Evolutionary conservation across 768 basidiomycete genomes (phyloP).

Genomic region (Suillus decipiens): DNA sequence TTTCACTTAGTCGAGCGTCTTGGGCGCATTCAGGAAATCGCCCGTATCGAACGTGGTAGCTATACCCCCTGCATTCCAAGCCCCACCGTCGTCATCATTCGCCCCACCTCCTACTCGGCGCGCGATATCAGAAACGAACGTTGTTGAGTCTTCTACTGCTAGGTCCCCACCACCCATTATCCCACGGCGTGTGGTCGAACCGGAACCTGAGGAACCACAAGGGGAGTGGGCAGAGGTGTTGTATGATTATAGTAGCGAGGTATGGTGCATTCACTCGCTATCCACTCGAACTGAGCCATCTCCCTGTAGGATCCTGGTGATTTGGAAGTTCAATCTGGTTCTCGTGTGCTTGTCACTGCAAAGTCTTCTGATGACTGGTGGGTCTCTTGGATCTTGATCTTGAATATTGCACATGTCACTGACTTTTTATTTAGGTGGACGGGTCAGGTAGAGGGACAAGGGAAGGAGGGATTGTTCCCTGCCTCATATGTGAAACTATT

Average conservation of each 20-base stretch:
- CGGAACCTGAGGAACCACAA: conserved; percentile 36
- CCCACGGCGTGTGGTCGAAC: conserved; percentile 15
- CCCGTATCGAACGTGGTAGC: conserved; percentile 46
- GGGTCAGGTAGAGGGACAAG: conserved; percentile 60
- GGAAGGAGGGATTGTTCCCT: conserved; percentile 61
- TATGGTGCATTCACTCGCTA: conserved; percentile 24
- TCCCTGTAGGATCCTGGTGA: conserved; percentile 64
- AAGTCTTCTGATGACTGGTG: conserved; percentile 78
- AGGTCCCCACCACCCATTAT: conserved; percentile 29
- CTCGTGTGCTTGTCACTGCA: conserved; percentile 64
- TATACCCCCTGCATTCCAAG: conserved; percentile 39
- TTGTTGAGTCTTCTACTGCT: conserved; percentile 17
- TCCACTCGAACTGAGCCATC: background rate
- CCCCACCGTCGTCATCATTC: conserved; percentile 47
- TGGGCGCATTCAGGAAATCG: conserved; percentile 23
- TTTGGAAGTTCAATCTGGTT: conserved; percentile 55
- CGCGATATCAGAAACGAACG: conserved; percentile 23
- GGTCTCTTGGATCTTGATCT: conserved; percentile 21
- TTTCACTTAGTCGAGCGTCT: conserved; percentile 21
- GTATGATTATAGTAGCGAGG: conserved; percentile 73
- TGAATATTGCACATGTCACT: conserved; percentile 10
- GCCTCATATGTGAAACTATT: conserved; percentile 68
- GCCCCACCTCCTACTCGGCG: conserved; percentile 55
- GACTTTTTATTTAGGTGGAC: conserved; percentile 56
- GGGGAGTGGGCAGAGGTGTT: conserved; percentile 80